Evolutionary conservation across 371 early-diverging fungal species (phyloP).

Genomic region (Mortierella sp.): DNA sequence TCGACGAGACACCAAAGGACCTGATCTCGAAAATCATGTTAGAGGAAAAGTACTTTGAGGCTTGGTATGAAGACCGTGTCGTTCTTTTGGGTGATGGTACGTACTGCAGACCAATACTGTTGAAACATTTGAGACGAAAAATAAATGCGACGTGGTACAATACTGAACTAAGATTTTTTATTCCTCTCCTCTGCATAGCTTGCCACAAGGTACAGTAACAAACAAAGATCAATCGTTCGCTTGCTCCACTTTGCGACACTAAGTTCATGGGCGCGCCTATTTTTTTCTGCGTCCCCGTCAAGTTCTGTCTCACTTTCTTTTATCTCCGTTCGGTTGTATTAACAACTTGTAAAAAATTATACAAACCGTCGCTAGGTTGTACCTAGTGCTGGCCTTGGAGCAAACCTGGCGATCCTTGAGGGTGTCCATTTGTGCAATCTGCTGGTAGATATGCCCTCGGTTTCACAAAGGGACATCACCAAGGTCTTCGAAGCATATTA

Average conservation of each 20-base stretch:
- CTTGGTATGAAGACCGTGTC: conserved; percentile 36
- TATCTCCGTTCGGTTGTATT: neutral
- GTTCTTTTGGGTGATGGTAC: conserved; percentile 45
- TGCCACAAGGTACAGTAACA: conserved; percentile 27
- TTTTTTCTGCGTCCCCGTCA: no score
- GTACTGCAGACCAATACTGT: neutral
- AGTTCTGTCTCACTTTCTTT: neutral
- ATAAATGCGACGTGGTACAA: no score
- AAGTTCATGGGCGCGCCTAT: no score
- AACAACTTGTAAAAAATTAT: neutral
- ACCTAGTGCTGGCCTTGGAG: conserved; percentile 44
- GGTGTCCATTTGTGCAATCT: conserved; percentile 41
- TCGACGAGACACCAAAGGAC: conserved; percentile 26
- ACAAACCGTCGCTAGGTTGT: conserved; percentile 19
- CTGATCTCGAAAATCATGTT: conserved; percentile 39
- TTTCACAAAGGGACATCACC: conserved; percentile 16
- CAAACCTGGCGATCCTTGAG: conserved; percentile 42
- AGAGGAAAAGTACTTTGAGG: conserved; percentile 42
- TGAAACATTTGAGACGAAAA: no score
- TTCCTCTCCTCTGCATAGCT: neutral
- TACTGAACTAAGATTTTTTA: no score
- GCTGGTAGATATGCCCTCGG: conserved; percentile 23
- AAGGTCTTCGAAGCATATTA: conserved; percentile 34
- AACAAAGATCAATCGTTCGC: no score
- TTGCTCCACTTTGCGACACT: no score